Evolutionary conservation across 1,284 basidiomycete genomes (phyloP), one percentile per base, ranked within the genome.

Genomic region (Rhodotorula sp.): DNA sequence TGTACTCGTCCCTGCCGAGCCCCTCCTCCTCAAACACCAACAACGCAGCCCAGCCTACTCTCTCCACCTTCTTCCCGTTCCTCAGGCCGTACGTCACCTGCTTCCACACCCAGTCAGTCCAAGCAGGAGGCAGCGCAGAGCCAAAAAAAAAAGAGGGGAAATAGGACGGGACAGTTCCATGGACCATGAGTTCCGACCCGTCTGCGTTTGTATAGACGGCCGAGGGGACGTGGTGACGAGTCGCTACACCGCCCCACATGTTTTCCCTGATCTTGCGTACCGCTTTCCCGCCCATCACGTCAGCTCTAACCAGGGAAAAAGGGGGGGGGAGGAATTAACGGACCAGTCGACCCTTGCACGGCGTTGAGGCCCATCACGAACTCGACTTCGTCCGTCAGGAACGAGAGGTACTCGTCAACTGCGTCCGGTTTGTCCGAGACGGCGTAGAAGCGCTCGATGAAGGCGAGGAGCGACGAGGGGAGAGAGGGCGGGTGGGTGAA

Each of bases 31-130:
- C 39, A 49, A 73, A 73, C 3, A 57, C 63, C 59, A 73, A 66
- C 51, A 48, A 51, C 11, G 62, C 72, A 0, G 68, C 72, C 68
- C 68, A 73, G 0, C 60, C 72, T 0, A 73, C 72, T 29, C 51
- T 44, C 15, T 67, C 60, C 19, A 73, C 66, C 29, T 20, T 61
- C 19, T 60, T 65, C n/a, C 72, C 68, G 57, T 73, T 70, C 51
- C 62, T 24, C n/a, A 73, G 60, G 7, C 72, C 72, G 46, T 70
- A 73, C n/a, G 49, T 48, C 11, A 73, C 68, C 72, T 73, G 53
- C 24, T 15, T 22, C 9, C 39, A 1, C 36, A 29, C 6, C 29
- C 1, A 20, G n/a, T 36, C 53, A 52, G 57, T 24, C 20, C 4
- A 2, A 10, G 19, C 8, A 7, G 15, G 49, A 27, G 9, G 13